These are phyloP conservation scores for Diaporthe humulicola DNA, from an alignment of 2,329 filamentous ascomycete species.

Conservation along the genomic window DNA sequence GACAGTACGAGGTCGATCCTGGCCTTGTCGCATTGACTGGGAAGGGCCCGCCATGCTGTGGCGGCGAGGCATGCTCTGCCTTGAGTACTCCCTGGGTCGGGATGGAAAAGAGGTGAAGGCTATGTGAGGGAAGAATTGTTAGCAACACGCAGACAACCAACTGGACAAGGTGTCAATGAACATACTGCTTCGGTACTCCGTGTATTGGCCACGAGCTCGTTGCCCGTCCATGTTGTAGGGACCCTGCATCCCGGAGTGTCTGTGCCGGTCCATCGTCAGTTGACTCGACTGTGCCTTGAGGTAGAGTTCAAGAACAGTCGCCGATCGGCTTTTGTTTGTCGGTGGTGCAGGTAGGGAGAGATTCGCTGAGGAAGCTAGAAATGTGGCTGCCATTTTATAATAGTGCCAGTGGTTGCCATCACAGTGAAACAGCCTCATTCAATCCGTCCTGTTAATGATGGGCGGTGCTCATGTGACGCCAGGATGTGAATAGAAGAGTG, in stretches of 20 bases:
- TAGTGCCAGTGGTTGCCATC: neutral
- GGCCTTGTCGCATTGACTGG: neutral
- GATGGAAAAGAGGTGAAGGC: neutral
- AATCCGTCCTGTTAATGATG: too few species aligned
- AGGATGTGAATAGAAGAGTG: neutral
- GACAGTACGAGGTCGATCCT: neutral
- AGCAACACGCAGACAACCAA: neutral
- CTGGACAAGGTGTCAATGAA: neutral
- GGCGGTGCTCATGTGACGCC: neutral
- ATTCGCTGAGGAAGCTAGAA: neutral
- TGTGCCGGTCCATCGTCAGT: too few species aligned
- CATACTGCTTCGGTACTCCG: neutral
- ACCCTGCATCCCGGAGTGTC: neutral
- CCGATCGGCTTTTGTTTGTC: neutral
- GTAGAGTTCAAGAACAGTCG: neutral
- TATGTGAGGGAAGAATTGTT: neutral
- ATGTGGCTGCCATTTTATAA: neutral
- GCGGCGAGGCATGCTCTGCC: neutral
- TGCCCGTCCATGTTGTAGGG: neutral
- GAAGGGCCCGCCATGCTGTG: neutral
- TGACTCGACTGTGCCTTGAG: neutral
- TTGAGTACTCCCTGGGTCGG: neutral
- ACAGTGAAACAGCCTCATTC: neutral
- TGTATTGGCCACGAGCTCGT: neutral
- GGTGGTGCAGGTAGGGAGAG: neutral